These are phyloP conservation scores for Termitomyces sp. DNA, from an alignment of 768 basidiomycete species.

Conservation along the genomic window DNA sequence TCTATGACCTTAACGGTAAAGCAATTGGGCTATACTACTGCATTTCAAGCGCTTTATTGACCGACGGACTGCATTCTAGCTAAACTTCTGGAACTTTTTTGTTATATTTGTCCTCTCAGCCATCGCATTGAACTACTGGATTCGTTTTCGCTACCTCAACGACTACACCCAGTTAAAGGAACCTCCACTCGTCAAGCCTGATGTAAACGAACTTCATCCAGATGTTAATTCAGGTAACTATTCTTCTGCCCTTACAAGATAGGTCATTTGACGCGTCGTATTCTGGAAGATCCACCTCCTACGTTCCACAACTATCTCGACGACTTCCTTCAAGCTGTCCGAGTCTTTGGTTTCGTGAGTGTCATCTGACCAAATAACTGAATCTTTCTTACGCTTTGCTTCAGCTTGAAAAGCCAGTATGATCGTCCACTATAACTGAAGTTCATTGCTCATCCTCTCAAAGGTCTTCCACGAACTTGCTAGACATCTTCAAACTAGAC, in stretches of 20 bases:
- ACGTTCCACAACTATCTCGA: slow-evolving; percentile 96
- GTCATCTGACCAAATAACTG: background rate
- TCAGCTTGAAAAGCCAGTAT: slow-evolving; percentile 85
- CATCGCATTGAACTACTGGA: slow-evolving; percentile 76
- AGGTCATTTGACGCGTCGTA: slow-evolving; percentile 11
- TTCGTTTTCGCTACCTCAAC: slow-evolving; percentile 78
- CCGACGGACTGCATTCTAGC: slow-evolving; percentile 32
- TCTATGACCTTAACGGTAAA: slow-evolving; percentile 83
- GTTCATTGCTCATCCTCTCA: background rate
- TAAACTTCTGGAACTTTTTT: slow-evolving; percentile 91
- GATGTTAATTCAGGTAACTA: slow-evolving; percentile 70
- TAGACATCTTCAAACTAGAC: slow-evolving; percentile 89
- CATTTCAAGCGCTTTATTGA: background rate
- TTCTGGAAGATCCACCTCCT: slow-evolving; percentile 51
- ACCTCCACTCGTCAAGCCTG: slow-evolving; percentile 76
- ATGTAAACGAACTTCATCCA: slow-evolving; percentile 85
- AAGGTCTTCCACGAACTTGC: slow-evolving; percentile 97
- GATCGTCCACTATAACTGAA: slow-evolving; percentile 16
- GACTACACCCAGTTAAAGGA: slow-evolving; percentile 76
- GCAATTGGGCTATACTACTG: background rate
- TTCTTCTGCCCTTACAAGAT: background rate
- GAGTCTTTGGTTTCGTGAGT: slow-evolving; percentile 91
- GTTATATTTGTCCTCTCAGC: slow-evolving; percentile 67
- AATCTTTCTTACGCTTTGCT: background rate
- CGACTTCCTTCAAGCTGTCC: slow-evolving; percentile 93